Evolutionary conservation across 345 rosid genomes (phyloP), one percentile per base, ranked within the genome.

Genomic region (Moricandia arvensis): DNA sequence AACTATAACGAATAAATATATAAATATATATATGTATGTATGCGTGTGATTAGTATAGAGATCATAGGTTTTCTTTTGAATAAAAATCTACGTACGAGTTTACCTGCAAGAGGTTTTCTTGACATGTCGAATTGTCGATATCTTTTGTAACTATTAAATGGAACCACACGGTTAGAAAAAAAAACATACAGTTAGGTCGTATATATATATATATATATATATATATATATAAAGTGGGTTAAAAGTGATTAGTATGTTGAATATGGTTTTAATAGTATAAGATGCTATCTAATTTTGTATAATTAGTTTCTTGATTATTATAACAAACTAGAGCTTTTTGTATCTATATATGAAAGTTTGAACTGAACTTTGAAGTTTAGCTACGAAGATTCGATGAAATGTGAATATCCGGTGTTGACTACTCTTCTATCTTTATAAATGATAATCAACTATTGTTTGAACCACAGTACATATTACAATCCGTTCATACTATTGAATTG

Each of bases 221-320:
- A 17, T 63, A 53, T 4, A 54, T 21, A 13, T 31, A 67, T 43
- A 21, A 45, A 45, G 17, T 47, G 59, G 12, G 43, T n/a, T 59
- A 37, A 71, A 71, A 18, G 57, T 65, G 66, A 66, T 74, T 57
- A 63, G n/a, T 38, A 2, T 66, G 45, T 31, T 57, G 12, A 13
- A 35, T 62, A 35, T 62, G 45, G 16, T 62, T 16, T 17, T 35
- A 62, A 35, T 60, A 15, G 3, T 8, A 16, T 9, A 59, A 8
- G 12, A 62, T 63, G 26, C 6, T 63, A 34, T 35, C 26, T 62
- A 62, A 62, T 34, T 51, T 12, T 12, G 4, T 10, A 26, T 57
- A 24, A 26, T 5, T 57, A 7, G 26, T 57, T 26, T 57, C 15
- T 24, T 11, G 6, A 21, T 21, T 21, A 54, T 21, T 54, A 54